phyloP scores from a whole-genome alignment of 306 rosid genomes.

The Heteromeles arbutifolia region DNA sequence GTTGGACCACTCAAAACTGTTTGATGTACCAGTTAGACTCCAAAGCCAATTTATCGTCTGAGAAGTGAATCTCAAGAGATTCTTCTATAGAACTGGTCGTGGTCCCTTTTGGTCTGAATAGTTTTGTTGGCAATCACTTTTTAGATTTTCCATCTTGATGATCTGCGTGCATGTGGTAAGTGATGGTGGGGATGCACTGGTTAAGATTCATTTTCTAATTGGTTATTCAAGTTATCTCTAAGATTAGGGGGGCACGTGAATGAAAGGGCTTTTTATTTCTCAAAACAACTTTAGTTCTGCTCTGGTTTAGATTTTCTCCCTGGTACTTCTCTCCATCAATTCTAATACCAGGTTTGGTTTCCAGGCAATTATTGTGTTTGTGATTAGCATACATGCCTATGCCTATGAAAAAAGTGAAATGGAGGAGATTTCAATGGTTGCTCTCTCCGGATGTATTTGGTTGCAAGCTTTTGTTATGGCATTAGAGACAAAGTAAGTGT shows the following conservation, averaged over 20 bases:
- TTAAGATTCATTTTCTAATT: no score
- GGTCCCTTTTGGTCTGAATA: background rate
- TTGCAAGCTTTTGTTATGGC: conserved; percentile 90
- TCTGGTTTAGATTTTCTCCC: conserved; percentile 3
- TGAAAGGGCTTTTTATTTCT: background rate
- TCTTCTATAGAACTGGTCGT: background rate
- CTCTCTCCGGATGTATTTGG: conserved; percentile 97
- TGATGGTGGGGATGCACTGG: background rate
- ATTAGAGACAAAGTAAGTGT: conserved; percentile 90
- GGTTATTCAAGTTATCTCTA: background rate
- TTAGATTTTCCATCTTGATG: background rate
- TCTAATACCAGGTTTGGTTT: conserved; percentile 20
- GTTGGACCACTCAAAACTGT: background rate
- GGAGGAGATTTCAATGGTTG: conserved; percentile 94
- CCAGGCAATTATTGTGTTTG: conserved; percentile 85
- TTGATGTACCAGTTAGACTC: background rate
- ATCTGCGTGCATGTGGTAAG: background rate
- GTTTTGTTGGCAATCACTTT: background rate
- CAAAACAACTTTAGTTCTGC: conserved; percentile 3
- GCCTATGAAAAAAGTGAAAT: conserved; percentile 87
- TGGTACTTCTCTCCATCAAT: conserved; percentile 13
- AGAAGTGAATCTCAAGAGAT: background rate
- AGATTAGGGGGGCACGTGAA: background rate
- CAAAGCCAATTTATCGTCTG: no score
- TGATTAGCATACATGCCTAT: conserved; percentile 80